phyloP scores from a whole-genome alignment of 177 flowering plant genomes.

The Vitis hybrid region DNA sequence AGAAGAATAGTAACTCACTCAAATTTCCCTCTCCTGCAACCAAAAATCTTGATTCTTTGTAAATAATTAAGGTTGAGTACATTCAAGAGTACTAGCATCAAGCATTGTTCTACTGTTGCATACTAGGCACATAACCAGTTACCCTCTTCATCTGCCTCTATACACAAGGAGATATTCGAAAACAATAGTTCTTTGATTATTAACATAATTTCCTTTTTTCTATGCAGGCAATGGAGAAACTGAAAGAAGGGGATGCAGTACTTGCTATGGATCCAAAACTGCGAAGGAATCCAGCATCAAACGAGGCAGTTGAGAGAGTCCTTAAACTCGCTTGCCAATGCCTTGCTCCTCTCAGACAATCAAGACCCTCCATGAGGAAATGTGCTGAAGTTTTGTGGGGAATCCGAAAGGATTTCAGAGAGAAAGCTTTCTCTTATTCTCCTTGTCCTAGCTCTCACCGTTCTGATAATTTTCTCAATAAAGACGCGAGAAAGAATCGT shows the following conservation, averaged over 20 bases:
- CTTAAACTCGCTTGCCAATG: slow-evolving; percentile 58
- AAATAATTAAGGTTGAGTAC: too few species aligned
- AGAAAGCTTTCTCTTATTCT: slow-evolving; percentile 17
- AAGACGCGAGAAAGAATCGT: slow-evolving; percentile 13
- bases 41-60: too few species aligned
- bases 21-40: too few species aligned
- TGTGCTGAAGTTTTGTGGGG: slow-evolving; percentile 68
- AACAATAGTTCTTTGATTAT: too few species aligned
- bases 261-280: slow-evolving; percentile 64
- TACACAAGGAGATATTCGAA: too few species aligned
- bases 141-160: too few species aligned
- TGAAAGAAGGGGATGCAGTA: slow-evolving; percentile 50
- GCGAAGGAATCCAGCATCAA: slow-evolving; percentile 49
- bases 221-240: slow-evolving; percentile 58
- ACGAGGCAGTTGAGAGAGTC: slow-evolving; percentile 43
- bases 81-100: too few species aligned
- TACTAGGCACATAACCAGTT: too few species aligned
- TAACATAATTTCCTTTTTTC: too few species aligned
- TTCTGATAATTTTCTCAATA: slow-evolving; percentile 18
- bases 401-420: slow-evolving; percentile 49
- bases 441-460: slow-evolving; percentile 11
- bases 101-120: too few species aligned
- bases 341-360: slow-evolving; percentile 40
- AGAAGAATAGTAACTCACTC: too few species aligned
- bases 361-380: slow-evolving; percentile 63